Conservation (phyloP, 306 rosid genomes). For the Quercus cerris region DNA sequence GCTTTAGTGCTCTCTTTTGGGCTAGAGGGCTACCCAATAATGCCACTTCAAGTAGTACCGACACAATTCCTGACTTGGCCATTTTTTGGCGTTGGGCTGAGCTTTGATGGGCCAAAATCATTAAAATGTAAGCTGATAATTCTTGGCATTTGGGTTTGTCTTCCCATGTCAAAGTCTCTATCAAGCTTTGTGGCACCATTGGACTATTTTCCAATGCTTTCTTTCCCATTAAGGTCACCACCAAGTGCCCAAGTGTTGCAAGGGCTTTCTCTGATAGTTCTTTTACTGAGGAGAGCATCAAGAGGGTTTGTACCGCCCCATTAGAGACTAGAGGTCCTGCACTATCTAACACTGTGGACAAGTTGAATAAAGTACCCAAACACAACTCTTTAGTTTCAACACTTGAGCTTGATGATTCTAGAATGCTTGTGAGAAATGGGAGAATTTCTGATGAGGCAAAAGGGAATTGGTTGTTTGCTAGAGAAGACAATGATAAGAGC, state of each 20-base stretch:
- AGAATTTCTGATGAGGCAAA: constrained; percentile 50
- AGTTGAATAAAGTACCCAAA: constrained; percentile 59
- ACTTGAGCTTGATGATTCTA: constrained; percentile 42
- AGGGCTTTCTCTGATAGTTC: constrained; percentile 73
- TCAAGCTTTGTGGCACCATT: constrained; percentile 57
- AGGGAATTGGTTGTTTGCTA: constrained; percentile 60
- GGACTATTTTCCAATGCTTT: constrained; percentile 65
- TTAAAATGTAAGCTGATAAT: constrained; percentile 68
- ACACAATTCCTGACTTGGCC: constrained; percentile 68
- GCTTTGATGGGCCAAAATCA: constrained; percentile 93
- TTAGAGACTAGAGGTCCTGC: constrained; percentile 54
- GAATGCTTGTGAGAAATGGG: constrained; percentile 42
- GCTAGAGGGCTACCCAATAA: constrained; percentile 79
- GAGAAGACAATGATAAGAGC: constrained; percentile 62
- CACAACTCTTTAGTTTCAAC: constrained; percentile 49
- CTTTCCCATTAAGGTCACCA: constrained; percentile 75
- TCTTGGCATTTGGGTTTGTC: constrained; percentile 79
- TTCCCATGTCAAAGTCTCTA: constrained; percentile 87
- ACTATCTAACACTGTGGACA: constrained; percentile 71
- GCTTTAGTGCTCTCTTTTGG: constrained; percentile 79
- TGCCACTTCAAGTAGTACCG: constrained; percentile 70
- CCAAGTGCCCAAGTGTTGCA: constrained; percentile 71
- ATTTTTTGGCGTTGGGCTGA: constrained; percentile 72
- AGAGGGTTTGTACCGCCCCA: constrained; percentile 55
- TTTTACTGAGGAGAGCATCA: constrained; percentile 38